Percentiles rank a stretch among this genome's conserved stretches.
Conservation (phyloP, 306 rosid species). For the Medicago arabica region DNA sequence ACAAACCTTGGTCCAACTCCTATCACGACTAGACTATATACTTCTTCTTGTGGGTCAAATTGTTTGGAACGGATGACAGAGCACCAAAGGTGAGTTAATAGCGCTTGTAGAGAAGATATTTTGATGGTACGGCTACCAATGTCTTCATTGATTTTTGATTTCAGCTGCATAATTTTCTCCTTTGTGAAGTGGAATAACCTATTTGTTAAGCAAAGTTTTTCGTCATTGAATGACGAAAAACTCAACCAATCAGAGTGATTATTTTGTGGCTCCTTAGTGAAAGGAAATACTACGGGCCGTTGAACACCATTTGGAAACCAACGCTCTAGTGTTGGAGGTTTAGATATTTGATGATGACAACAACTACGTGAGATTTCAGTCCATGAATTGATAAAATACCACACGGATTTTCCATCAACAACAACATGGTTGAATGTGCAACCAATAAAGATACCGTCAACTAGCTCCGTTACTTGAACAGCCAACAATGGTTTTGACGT, state of each 20-base stretch:
- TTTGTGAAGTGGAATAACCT: neutral
- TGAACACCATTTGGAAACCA: neutral
- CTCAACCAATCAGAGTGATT: neutral
- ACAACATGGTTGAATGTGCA: neutral
- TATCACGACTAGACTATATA: neutral
- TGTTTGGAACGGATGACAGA: neutral
- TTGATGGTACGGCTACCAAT: neutral
- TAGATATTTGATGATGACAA: neutral
- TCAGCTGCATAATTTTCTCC: neutral
- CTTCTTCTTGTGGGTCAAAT: neutral
- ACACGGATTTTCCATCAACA: neutral
- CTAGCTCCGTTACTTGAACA: neutral
- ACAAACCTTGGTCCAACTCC: neutral
- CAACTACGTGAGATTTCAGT: neutral
- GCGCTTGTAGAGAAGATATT: neutral
- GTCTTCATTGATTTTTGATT: neutral
- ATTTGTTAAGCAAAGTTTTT: neutral
- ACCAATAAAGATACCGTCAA: neutral
- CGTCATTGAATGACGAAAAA: neutral
- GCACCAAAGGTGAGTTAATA: neutral
- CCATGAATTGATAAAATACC: conserved; percentile 7
- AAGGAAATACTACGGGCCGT: neutral
- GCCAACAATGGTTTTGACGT: neutral
- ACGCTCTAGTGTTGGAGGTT: neutral
- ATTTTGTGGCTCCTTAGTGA: neutral